Base-by-base conservation (phyloP, 768 basidiomycete genomes). In the Auriscalpium microsporum region DNA sequence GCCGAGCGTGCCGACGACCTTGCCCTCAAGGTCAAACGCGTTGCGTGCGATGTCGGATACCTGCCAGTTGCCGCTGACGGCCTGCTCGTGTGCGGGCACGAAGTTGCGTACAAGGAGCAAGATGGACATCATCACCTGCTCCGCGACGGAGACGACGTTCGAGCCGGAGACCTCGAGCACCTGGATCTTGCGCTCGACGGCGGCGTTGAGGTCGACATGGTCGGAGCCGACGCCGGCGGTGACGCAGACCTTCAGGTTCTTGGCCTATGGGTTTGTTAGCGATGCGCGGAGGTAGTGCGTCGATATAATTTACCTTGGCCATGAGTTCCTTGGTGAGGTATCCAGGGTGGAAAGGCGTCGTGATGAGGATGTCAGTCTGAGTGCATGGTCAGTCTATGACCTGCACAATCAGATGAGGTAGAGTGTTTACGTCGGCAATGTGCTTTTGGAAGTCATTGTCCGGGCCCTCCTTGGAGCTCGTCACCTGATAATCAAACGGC, bases 391-490 rank as follows among this genome's bases (percentile, higher is more conserved):
- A 42, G 40, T 17, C 17, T 13, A 42, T 8, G 17, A 42, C 40
- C 2, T 42, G 40, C 13, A 7, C 14, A 2, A 3, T 13, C 14
- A 17, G 40, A 17, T 4, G 14, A 42, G 3, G 40, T 42, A 17
- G 17, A 17, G 40, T 17, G 6, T 84, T 52, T 67, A 89, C 87
- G 69, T 90, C 87, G 52, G 78, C 78, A 50, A 91, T 77, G 69
- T 93, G 79, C 68, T 87, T 90, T 33, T 52, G 50, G 50, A 52
- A 56, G 44, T 56, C 55, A 17, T 11, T 46, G 50, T 85, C 78
- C 8, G 84, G 72, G 28, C 90, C 90, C 67, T 93, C 91, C 69
- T 93, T 93, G 75, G 79, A 80, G 70, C 83, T 84, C 21, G 86
- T 83, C 49, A 88, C 85, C 85, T 87, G 61, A 42, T 14, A 61